Percentiles rank a stretch among this genome's conserved stretches.
These are phyloP conservation scores for Saccharomyces hybrid DNA, from an alignment of 1,139 yeast genomes.

Conservation along the genomic window DNA sequence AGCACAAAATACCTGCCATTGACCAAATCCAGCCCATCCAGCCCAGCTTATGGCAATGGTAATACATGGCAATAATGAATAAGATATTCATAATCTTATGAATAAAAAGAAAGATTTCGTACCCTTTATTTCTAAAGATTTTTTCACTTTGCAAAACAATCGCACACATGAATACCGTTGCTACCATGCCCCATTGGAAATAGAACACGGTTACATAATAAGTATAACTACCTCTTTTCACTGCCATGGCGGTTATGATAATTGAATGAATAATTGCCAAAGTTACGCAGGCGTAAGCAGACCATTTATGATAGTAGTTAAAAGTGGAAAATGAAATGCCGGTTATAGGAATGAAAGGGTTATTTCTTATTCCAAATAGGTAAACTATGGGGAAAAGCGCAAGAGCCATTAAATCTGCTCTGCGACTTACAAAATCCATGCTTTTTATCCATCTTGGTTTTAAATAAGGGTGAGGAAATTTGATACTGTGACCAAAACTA, in stretches of 20 bases:
- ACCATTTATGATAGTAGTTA: slow-evolving; percentile 41
- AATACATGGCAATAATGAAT: slow-evolving; percentile 36
- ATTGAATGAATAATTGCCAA: slow-evolving; percentile 43
- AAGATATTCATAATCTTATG: slow-evolving; percentile 34
- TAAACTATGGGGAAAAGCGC: slow-evolving; percentile 47
- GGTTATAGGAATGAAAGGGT: slow-evolving; percentile 44
- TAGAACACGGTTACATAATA: slow-evolving; percentile 23
- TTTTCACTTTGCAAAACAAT: slow-evolving; percentile 40
- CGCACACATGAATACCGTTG: slow-evolving; percentile 36
- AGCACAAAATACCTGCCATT: slow-evolving; percentile 34
- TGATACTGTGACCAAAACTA: slow-evolving; percentile 36
- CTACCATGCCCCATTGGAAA: slow-evolving; percentile 43
- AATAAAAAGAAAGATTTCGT: slow-evolving; percentile 36
- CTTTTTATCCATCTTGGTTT: slow-evolving; percentile 35
- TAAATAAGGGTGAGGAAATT: slow-evolving; percentile 37
- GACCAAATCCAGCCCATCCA: slow-evolving; percentile 42
- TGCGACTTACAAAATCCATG: slow-evolving; percentile 42
- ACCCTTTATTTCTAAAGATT: slow-evolving; percentile 40
- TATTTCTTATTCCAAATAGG: slow-evolving; percentile 53
- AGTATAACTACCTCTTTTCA: slow-evolving; percentile 21
- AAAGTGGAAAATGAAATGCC: slow-evolving; percentile 44
- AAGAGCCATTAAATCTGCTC: slow-evolving; percentile 45
- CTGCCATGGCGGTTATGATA: slow-evolving; percentile 36
- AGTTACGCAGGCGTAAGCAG: slow-evolving; percentile 33
- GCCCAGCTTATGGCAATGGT: slow-evolving; percentile 35